A percentile compares a stretch with the other conserved stretches of the same genome.
These are phyloP conservation scores for Penicillium salamii DNA, from an alignment of 495 filamentous ascomycete species.

Conservation along the genomic window DNA sequence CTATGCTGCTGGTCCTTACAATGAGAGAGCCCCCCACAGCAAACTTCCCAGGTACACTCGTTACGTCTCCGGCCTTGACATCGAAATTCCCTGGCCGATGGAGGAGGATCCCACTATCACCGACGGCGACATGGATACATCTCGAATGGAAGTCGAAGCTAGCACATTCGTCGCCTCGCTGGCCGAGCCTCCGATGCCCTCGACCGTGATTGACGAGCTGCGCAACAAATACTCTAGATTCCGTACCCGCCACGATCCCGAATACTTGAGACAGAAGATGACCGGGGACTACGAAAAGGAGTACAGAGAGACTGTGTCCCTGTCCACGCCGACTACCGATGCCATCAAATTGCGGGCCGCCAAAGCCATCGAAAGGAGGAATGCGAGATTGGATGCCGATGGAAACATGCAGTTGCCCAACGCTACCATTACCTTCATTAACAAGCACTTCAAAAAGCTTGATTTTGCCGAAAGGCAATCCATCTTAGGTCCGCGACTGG, in stretches of 20 bases:
- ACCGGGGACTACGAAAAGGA: constrained; percentile 57
- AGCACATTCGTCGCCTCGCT: constrained; percentile 74
- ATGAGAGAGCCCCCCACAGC: constrained; percentile 31
- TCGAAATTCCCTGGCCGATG: constrained; percentile 73
- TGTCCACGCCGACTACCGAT: constrained; percentile 45
- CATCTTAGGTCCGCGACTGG: too few species aligned
- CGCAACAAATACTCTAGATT: constrained; percentile 80
- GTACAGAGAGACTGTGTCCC: constrained; percentile 49
- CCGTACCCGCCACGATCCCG: constrained; percentile 73
- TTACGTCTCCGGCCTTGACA: constrained; percentile 44
- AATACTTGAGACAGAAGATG: constrained; percentile 53
- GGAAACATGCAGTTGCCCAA: constrained; percentile 37
- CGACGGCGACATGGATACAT: constrained; percentile 65
- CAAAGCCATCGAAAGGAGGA: constrained; percentile 22
- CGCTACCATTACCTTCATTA: constrained; percentile 35
- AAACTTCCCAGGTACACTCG: constrained; percentile 39
- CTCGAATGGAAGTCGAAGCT: constrained; percentile 71
- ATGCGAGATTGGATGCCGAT: constrained; percentile 29
- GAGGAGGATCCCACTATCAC: constrained; percentile 34
- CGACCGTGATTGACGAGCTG: constrained; percentile 78
- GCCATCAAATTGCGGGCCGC: constrained; percentile 16
- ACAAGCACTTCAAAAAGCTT: constrained; percentile 30
- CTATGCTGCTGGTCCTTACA: constrained; percentile 31
- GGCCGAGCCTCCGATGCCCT: constrained; percentile 73
- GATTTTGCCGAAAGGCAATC: too few species aligned